phyloP scores from a whole-genome alignment of 495 filamentous ascomycete genomes.

The Aspergillus heteromorphus region DNA sequence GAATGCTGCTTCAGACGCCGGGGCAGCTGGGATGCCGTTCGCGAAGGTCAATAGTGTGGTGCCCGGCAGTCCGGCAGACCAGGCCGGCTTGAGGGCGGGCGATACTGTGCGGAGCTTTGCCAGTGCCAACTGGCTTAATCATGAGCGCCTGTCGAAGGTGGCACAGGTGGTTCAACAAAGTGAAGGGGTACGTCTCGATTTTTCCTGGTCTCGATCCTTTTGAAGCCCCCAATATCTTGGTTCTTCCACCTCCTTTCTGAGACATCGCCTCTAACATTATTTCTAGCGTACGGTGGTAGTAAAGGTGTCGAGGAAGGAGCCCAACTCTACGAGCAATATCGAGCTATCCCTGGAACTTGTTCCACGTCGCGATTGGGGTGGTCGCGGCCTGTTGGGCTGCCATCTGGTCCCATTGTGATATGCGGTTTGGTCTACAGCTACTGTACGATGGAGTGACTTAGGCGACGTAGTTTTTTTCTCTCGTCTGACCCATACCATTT shows the following conservation, averaged over 20 bases:
- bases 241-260: not conserved
- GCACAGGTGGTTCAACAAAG: constrained; percentile 79
- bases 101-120: constrained; percentile 84
- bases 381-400: constrained; percentile 81
- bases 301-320: constrained; percentile 54
- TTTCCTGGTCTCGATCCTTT: not conserved
- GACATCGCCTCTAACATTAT: constrained; percentile 1
- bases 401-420: constrained; percentile 69
- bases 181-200: constrained; percentile 67
- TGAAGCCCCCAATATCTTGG: not conserved
- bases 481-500: too few relatives aligned
- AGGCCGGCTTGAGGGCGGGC: constrained; percentile 77
- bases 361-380: constrained; percentile 79
- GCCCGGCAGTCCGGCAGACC: constrained; percentile 70
- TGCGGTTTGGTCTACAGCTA: not conserved
- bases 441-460: not conserved
- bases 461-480: too few relatives aligned
- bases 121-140: constrained; percentile 70
- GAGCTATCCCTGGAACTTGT: constrained; percentile 65
- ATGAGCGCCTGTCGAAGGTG: constrained; percentile 79
- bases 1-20: constrained; percentile 20
- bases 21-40: constrained; percentile 63
- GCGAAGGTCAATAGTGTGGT: constrained; percentile 86
- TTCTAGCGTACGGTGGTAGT: constrained; percentile 59
- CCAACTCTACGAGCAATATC: constrained; percentile 33